Evolutionary conservation across 2,329 filamentous ascomycete species (phyloP), one percentile per base, ranked within the genome.

Genomic region (Aspergillus terreus): DNA sequence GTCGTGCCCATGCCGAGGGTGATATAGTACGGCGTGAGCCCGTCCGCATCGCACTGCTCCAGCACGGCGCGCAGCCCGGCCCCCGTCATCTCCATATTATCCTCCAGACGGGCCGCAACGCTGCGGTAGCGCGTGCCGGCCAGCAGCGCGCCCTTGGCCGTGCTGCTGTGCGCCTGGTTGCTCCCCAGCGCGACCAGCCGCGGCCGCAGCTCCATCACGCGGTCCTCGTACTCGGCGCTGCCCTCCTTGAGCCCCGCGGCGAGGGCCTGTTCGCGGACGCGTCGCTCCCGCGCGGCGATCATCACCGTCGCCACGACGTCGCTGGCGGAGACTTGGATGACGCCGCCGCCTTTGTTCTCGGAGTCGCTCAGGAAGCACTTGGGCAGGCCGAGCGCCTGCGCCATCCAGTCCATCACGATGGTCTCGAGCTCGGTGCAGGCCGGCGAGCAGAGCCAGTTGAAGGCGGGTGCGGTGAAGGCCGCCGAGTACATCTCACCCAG

Each of bases 401-500:
- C 90, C 3, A 96, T 76, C 92, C 92, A 97, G 72, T 97, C 92
- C 69, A 96, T 80, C 41, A 96, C 87, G 21, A 96, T 81, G 0
- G 92, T 96, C 77, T 97, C 92, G 44, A 97, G 81, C 74, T 97
- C 92, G 0, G 92, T 97, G 15, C 94, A 86, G 6, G 88, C 91
- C 0, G 92, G 92, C 5, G 86, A 91, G 73, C 92, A 96, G 58
- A 96, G 85, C 92, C 92, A 97, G 73, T 97, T 97, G 79, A 97
- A 97, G 36, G 90, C 90, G 1, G 92, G 90, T 14, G 89, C 89
- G 11, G 85, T 94, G 73, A 96, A 92, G 6, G 90, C 87, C 4
- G 89, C 86, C 41, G 85, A 90, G 77, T 96, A 97, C 76, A 97
- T 85, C 73, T 97, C 92, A 17, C 90, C 92, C 10, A 97, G 80